Evolutionary conservation across 176 grass and related monocot genomes (phyloP).

Genomic region (Triticum dicoccoides): DNA sequence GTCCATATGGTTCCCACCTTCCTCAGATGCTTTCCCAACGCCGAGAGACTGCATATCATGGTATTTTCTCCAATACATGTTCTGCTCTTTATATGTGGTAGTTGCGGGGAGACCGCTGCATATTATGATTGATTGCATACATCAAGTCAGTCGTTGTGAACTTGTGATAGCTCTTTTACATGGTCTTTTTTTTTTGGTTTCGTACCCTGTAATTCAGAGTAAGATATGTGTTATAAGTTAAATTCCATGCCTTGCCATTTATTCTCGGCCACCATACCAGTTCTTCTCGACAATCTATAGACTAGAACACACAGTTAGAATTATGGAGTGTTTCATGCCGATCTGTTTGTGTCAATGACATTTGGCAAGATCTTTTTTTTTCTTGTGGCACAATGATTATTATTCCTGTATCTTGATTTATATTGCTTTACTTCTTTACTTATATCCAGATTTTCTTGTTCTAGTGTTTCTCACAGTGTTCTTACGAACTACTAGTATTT

Average conservation of each 20-base stretch:
- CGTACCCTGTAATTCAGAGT: neutral
- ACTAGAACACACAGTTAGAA: no score
- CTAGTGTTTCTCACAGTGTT: neutral
- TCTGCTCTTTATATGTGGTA: neutral
- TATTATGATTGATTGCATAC: neutral
- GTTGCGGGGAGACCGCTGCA: neutral
- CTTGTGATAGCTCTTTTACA: neutral
- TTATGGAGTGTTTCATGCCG: no score
- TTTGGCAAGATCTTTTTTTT: neutral
- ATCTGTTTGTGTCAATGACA: no score
- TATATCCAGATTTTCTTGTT: neutral
- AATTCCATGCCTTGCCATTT: no score
- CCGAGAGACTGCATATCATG: neutral
- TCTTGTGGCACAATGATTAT: neutral
- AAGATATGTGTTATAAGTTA: neutral
- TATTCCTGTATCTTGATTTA: neutral
- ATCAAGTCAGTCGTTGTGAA: neutral
- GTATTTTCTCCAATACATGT: neutral
- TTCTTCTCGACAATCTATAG: no score
- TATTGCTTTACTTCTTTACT: neutral
- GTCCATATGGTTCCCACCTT: slow-evolving; percentile 17
- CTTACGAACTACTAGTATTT: neutral
- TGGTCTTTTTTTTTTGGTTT: neutral
- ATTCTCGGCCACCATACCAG: no score
- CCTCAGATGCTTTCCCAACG: slow-evolving; percentile 23